Evolutionary conservation across 164 flowering plant species (phyloP).

Genomic region (Umbellularia californica): DNA sequence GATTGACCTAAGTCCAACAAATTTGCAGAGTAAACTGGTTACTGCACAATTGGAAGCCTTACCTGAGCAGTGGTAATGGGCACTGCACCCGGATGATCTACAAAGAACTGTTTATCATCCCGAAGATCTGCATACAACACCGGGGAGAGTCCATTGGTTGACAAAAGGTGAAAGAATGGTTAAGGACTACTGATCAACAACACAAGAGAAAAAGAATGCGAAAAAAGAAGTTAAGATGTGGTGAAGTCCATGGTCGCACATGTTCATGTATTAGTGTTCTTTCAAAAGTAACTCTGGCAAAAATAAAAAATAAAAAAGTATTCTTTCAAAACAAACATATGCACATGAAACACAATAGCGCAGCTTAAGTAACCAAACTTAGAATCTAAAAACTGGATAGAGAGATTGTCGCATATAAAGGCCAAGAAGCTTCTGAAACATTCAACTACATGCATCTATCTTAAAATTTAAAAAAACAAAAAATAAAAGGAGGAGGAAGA

Average conservation of each 20-base stretch:
- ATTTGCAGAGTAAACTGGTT: not conserved
- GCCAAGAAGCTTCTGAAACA: not conserved
- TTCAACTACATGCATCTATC: not conserved
- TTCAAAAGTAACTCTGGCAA: no score
- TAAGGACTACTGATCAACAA: not conserved
- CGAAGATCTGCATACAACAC: slow-evolving; percentile 58
- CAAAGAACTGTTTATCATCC: slow-evolving; percentile 74
- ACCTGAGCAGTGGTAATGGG: slow-evolving; percentile 50
- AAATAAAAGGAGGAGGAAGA: no score
- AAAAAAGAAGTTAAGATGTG: not conserved
- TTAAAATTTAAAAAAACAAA: no score
- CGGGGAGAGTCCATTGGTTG: not conserved
- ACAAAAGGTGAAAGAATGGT: not conserved
- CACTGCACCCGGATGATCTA: slow-evolving; percentile 77
- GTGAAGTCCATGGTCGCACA: not conserved
- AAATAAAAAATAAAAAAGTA: no score
- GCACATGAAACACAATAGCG: no score
- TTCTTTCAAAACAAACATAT: no score
- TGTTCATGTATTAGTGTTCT: no score
- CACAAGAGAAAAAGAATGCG: not conserved
- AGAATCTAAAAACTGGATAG: no score
- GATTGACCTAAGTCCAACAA: not conserved
- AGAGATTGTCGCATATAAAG: not conserved
- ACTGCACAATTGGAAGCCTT: not conserved
- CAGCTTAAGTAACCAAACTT: no score